Percentiles rank a stretch among this genome's conserved stretches.
These are phyloP conservation scores for Adiantum capillusveneris DNA, from an alignment of 75 land plant genomes.

Conservation along the genomic window DNA sequence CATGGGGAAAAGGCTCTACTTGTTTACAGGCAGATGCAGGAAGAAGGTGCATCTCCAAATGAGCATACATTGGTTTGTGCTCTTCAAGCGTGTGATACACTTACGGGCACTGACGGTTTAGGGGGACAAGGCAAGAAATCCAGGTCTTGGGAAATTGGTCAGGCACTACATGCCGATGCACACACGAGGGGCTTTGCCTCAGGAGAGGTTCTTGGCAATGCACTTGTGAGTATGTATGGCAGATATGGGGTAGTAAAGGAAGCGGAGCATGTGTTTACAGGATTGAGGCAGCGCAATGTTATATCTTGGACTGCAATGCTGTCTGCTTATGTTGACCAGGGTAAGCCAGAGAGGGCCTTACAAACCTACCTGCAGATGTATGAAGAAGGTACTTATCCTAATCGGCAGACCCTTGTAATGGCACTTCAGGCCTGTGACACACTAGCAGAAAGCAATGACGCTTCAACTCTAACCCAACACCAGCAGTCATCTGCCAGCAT, in stretches of 20 bases:
- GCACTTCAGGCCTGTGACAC: background rate
- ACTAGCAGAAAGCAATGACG: background rate
- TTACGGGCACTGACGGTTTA: background rate
- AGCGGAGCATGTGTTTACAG: background rate
- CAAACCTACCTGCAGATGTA: background rate
- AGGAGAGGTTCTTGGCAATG: background rate
- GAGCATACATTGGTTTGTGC: background rate
- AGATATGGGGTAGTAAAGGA: background rate
- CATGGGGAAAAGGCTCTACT: background rate
- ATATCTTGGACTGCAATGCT: slow-evolving; percentile 4
- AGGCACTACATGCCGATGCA: slow-evolving; percentile 6
- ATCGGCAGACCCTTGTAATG: background rate
- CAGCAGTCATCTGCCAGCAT: background rate
- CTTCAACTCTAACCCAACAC: background rate
- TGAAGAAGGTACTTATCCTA: background rate
- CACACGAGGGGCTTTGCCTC: background rate
- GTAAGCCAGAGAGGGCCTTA: background rate
- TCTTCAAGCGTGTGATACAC: background rate
- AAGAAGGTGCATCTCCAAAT: background rate
- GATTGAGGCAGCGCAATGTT: background rate
- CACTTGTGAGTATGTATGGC: slow-evolving; percentile 6
- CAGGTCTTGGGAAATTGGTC: background rate
- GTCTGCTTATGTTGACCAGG: slow-evolving; percentile 1
- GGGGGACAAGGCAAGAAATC: background rate
- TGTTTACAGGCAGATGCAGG: background rate